Percentiles rank a stretch among this genome's conserved stretches.
These are phyloP conservation scores for Penicillium sp. DNA, from an alignment of 2,329 filamentous ascomycete genomes.

Conservation along the genomic window DNA sequence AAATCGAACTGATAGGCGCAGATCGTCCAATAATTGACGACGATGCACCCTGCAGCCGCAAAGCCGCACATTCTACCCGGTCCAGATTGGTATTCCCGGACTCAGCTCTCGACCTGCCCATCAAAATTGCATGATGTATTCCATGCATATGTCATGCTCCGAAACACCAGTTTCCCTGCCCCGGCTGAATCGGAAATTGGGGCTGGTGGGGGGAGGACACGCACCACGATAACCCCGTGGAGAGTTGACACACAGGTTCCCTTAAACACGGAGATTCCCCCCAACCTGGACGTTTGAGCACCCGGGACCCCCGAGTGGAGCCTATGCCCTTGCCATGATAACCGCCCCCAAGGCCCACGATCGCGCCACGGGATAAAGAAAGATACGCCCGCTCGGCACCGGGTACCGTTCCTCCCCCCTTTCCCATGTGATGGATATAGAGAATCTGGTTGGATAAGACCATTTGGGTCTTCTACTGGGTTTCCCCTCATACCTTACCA, in stretches of 20 bases:
- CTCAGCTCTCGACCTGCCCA: neutral
- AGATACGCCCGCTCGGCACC: conserved; percentile 19
- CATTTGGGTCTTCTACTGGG: neutral
- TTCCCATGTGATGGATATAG: conserved; percentile 6
- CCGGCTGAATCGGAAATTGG: conserved; percentile 2
- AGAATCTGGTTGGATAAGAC: conserved; percentile 8
- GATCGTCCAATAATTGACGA: conserved; percentile 20
- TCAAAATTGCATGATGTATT: neutral
- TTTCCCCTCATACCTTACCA: neutral
- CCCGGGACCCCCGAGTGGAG: neutral
- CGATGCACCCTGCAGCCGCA: conserved; percentile 22
- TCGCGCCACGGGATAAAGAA: conserved; percentile 17
- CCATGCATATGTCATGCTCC: neutral
- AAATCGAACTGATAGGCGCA: conserved; percentile 21
- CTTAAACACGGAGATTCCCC: conserved; percentile 2
- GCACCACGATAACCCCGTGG: neutral
- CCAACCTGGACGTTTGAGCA: neutral
- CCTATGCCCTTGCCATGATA: conserved; percentile 2
- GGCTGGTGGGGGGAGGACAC: neutral
- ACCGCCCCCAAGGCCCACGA: conserved; percentile 8
- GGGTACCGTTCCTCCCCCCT: neutral
- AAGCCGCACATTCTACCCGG: conserved; percentile 15
- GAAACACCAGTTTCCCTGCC: neutral
- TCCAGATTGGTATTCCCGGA: conserved; percentile 1
- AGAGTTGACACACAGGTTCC: conserved; percentile 7